These are phyloP conservation scores for Saturnispora zaruensis DNA, from an alignment of 805 yeast genomes.

Conservation along the genomic window DNA sequence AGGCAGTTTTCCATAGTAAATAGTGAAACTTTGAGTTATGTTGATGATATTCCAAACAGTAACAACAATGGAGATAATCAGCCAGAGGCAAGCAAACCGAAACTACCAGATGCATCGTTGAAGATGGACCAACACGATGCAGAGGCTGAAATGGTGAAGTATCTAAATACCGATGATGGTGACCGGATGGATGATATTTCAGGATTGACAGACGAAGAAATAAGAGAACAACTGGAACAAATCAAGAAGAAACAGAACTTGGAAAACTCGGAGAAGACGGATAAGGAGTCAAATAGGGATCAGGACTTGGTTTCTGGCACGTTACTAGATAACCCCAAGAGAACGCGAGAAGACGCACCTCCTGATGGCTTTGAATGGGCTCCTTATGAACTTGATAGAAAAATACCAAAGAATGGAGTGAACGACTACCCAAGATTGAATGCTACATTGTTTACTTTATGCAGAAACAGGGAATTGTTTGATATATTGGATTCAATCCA, in stretches of 20 bases:
- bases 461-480: constrained; percentile 34
- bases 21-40: neutral
- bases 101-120: neutral
- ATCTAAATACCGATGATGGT: neutral
- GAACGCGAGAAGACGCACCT: constrained; percentile 8
- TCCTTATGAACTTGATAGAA: constrained; percentile 13
- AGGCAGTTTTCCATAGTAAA: neutral
- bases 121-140: constrained; percentile 5
- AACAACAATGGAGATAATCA: too few relatives aligned
- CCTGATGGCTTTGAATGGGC: constrained; percentile 13
- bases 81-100: neutral
- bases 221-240: constrained; percentile 9
- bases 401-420: constrained; percentile 1
- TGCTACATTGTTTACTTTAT: constrained; percentile 51
- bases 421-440: constrained; percentile 48
- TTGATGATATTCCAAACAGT: constrained; percentile 2
- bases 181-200: constrained; percentile 5
- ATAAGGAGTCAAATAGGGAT: neutral
- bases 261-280: neutral
- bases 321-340: constrained; percentile 6
- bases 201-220: constrained; percentile 14
- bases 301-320: constrained; percentile 10
- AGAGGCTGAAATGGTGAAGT: neutral
- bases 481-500: constrained; percentile 35
- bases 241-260: constrained; percentile 12